Evolutionary conservation across 192 early-diverging fungal species (phyloP), one percentile per base, ranked within the genome.

Genomic region (Gryganskiella cystojenkinii): DNA sequence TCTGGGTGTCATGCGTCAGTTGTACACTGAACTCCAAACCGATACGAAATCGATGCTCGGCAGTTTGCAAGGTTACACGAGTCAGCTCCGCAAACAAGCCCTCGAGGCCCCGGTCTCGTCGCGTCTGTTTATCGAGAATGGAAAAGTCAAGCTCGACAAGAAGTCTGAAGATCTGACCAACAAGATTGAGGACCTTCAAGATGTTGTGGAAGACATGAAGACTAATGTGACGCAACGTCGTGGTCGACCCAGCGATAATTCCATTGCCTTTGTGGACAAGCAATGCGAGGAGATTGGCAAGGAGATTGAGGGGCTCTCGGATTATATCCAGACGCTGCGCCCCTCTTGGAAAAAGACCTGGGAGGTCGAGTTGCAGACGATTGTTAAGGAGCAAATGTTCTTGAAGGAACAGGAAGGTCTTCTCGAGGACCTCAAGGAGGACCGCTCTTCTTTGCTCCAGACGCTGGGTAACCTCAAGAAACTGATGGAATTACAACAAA

Each of bases 291-390:
- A 69, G 24, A 62, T 93, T n/a, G 79, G 45, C 3, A 22, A 64
- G 3, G 89, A 88, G 15, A 81, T 87, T 24, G 50, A 74, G 7
- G 79, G 80, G 19, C 83, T 92, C 17, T 66, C 87, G 14, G 47
- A 71, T 24, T 87, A 86, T 47, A 90, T 94, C 42, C 69, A 76
- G 47, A 82, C 86, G 2, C 83, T 88, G 19, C 85, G 89, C 30
- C 81, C 88, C 8, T 80, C 83, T 17, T 93, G 92, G 92, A 93
- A 92, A 61, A 88, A 87, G 72, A 90, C 86, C 1, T 94, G 93
- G 93, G 92, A 93, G 67, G 87, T 89, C n/a, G 93, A 94, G 71
- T 70, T 94, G 28, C 90, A 94, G 57, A 90, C 82, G 17, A 90
- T 94, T 50, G 78, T 94, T 43, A 86, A 88, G 55, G 93, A 94